Conservation (phyloP, 345 rosid genomes). For the Durio zibethinus region DNA sequence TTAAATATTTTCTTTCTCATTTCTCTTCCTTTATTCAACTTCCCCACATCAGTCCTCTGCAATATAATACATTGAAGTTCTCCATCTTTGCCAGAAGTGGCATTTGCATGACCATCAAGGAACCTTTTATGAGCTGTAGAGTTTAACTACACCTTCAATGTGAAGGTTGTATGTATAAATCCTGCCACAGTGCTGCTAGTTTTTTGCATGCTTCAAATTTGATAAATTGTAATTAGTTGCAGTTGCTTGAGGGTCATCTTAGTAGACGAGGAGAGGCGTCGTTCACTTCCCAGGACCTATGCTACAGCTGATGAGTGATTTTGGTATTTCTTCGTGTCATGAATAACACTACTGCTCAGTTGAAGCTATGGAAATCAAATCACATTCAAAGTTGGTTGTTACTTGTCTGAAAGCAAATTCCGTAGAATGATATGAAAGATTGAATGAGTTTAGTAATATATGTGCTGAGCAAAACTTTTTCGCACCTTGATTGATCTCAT, state of each 20-base stretch:
- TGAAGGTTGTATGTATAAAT: too few relatives aligned
- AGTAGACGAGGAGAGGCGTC: conserved; percentile 31
- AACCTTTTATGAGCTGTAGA: too few relatives aligned
- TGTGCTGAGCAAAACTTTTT: conserved; percentile 23
- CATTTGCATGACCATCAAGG: neutral
- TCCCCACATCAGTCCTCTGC: too few relatives aligned
- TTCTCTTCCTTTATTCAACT: too few relatives aligned
- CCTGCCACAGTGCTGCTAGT: neutral
- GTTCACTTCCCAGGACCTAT: neutral
- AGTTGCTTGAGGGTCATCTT: conserved; percentile 58
- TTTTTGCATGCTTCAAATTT: neutral
- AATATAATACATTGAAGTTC: too few relatives aligned
- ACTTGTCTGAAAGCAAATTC: neutral
- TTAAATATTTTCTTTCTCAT: too few relatives aligned
- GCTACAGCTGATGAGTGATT: conserved; percentile 23
- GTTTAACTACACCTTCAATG: too few relatives aligned
- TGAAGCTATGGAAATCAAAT: neutral
- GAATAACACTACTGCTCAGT: neutral
- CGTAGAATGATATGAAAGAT: neutral
- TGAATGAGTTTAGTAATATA: too few relatives aligned
- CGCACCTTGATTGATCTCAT: conserved; percentile 17
- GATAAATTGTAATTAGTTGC: conserved; percentile 22
- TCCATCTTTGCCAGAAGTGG: too few relatives aligned
- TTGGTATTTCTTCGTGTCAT: neutral
- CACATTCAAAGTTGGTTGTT: neutral